Base-by-base conservation (phyloP, 192 early-diverging fungal genomes). In the Bifiguratus adelaidae region DNA sequence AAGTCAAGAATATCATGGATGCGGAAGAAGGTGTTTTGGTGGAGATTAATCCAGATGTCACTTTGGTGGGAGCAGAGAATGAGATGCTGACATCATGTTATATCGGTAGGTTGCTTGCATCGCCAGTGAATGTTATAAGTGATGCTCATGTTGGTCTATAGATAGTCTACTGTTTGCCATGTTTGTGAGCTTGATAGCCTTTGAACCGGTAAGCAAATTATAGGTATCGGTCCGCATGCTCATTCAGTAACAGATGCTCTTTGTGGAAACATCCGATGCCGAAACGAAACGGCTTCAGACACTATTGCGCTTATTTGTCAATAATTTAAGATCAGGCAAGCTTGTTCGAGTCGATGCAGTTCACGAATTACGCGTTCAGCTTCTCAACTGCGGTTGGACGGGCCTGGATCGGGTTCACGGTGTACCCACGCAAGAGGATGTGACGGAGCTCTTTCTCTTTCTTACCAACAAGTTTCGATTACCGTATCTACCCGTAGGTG, bases 361-460 rank as follows among this genome's bases (percentile, higher is more conserved):
- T 19, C 62, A 71, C 46, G 62, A 73, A 44, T 42, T 84, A 24
- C 55, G 78, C 16, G 48, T 58, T 20, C 63, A 65, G 23, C 47
- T 84, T 48, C 49, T 67, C 13, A 48, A 48, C 15, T 68, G 68
- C 41, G 70, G 71, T 19, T 84, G 79, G 77, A 33, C 44, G 36
- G 61, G 58, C 34, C 22, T 27, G 9, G 40, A 56, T 37, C 37
- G 7, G 0, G 9, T 32, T 4, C 7, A 9, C 4, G 50, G 58
- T 25, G 19, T 50, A 30, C 40, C 47, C 41, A 46, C 61, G 4
- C 83, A 85, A 57, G 77, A 85, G 50, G 83, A 85, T 48, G 60
- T 70, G 3, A 76, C 76, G 32, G 83, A 85, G 60, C 59, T 85
- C 12, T 85, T 80, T 48, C 42, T 85, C 53, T 83, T 83, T 30